Percentiles rank a stretch among this genome's conserved stretches.
These are phyloP conservation scores for Schwanniomyces vanrijiae DNA, from an alignment of 805 yeast species.

Conservation along the genomic window DNA sequence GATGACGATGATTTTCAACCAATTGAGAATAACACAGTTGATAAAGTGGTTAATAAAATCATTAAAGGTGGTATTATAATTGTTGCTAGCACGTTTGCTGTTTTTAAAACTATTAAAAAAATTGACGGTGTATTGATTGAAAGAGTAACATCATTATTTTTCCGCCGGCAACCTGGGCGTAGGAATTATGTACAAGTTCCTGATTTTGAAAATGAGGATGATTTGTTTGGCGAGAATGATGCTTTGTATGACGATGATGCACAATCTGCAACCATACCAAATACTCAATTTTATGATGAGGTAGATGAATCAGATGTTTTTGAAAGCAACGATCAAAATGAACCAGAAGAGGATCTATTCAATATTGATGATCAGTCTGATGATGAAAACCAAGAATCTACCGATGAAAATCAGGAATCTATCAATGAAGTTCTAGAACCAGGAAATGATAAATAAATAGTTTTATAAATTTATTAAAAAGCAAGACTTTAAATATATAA, in stretches of 20 bases:
- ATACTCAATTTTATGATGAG: constrained; percentile 15
- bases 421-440: neutral
- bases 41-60: constrained; percentile 55
- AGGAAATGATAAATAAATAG: neutral
- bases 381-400: constrained; percentile 2
- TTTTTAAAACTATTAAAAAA: constrained; percentile 31
- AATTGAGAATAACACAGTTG: constrained; percentile 63
- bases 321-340: neutral
- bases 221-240: constrained; percentile 40
- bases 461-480: neutral
- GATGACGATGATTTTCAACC: constrained; percentile 59
- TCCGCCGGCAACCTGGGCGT: constrained; percentile 39
- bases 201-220: constrained; percentile 37
- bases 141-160: constrained; percentile 24
- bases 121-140: constrained; percentile 35
- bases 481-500: too few relatives aligned
- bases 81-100: constrained; percentile 41
- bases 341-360: constrained; percentile 25
- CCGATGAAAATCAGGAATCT: neutral
- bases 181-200: constrained; percentile 44
- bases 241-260: constrained; percentile 41
- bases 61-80: constrained; percentile 57
- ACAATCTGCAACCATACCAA: constrained; percentile 25
- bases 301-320: neutral
- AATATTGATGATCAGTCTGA: constrained; percentile 30